These are phyloP conservation scores for Curvularia lunata DNA, from an alignment of 2,329 filamentous ascomycete genomes.

Conservation along the genomic window DNA sequence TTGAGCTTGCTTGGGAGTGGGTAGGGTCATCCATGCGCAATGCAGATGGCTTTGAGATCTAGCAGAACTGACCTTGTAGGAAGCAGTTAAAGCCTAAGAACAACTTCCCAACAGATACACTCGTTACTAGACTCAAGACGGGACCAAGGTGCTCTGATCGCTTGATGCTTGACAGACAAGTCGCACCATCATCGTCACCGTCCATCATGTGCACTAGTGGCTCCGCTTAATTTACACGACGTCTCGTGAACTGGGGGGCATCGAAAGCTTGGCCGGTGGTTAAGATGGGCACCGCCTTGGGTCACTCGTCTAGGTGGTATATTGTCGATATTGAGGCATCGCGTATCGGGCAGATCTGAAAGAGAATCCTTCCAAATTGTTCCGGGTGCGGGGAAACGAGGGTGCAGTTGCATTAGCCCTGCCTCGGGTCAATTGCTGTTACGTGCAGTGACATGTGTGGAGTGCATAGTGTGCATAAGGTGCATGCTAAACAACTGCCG, in stretches of 20 bases:
- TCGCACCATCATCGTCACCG: neutral
- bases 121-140: neutral
- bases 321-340: neutral
- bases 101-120: neutral
- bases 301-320: neutral
- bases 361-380: neutral
- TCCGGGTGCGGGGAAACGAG: neutral
- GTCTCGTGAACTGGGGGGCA: neutral
- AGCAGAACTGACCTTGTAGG: neutral
- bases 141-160: neutral
- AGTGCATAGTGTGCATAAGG: no score
- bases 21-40: neutral
- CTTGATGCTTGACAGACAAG: neutral
- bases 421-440: neutral
- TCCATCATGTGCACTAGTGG: neutral
- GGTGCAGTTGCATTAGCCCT: no score
- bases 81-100: neutral
- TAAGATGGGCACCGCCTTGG: neutral
- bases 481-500: neutral
- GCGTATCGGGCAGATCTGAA: neutral
- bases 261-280: conserved; percentile 2
- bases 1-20: neutral
- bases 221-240: neutral
- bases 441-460: neutral
- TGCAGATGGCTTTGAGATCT: neutral